These are phyloP conservation scores for Dendrocalamus latiflorus DNA, from an alignment of 202 grass and related monocot species.

Conservation along the genomic window DNA sequence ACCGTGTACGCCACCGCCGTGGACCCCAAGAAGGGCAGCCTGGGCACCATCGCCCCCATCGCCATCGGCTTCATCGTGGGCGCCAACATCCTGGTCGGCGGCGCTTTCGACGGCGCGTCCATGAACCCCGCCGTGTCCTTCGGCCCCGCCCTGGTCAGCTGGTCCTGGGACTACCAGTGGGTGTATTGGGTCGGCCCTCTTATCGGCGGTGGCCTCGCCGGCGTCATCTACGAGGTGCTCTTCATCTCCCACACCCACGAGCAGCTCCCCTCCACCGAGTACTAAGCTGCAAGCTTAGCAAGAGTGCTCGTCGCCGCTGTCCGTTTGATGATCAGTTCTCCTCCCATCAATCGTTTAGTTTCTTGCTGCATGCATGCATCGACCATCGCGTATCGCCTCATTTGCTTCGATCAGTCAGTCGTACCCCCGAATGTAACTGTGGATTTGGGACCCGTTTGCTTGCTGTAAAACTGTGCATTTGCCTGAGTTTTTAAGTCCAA, in stretches of 20 bases:
- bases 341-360: not conserved
- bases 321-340: not conserved
- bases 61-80: conserved; percentile 93
- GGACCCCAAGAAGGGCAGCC: conserved; percentile 74
- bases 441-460: not conserved
- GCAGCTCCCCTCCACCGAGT: conserved; percentile 69
- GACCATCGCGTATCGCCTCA: not conserved
- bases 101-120: conserved; percentile 74
- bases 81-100: conserved; percentile 79
- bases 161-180: conserved; percentile 80
- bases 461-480: conserved; percentile 22
- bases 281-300: conserved; percentile 26
- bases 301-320: not conserved
- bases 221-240: conserved; percentile 67
- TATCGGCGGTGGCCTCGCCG: conserved; percentile 73
- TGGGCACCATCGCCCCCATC: conserved; percentile 80
- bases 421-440: conserved; percentile 7
- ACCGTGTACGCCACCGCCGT: conserved; percentile 88
- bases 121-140: conserved; percentile 98
- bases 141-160: conserved; percentile 83
- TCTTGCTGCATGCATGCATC: not conserved
- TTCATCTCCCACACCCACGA: conserved; percentile 73
- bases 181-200: conserved; percentile 88
- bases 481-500: not conserved
- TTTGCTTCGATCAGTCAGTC: conserved; percentile 19